Base-by-base conservation (phyloP, 164 flowering plant species). In the Piper betle region DNA sequence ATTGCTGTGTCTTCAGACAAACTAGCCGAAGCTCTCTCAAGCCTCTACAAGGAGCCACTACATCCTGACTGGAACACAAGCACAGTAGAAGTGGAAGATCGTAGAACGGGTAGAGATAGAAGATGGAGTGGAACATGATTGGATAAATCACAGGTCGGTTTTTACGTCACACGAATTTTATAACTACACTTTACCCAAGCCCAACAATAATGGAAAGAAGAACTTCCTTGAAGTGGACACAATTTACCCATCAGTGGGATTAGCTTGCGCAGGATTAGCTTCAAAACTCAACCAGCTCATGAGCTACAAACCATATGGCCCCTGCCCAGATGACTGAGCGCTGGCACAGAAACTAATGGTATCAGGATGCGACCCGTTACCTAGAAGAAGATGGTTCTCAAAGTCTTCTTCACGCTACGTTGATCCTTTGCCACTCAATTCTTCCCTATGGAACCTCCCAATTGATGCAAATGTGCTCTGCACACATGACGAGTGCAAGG, bases 281-380 rank as follows among this genome's bases (percentile, higher is more conserved):
- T 65, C 68, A 0, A 74, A 75, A 33, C n/a, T 81, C 37, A 40
- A 53, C 3, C 63, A 69, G 56, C 79, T 75, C 73, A 75, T 78
- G 79, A 55, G 60, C 0, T 79, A 79, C 25, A 57, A 75, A 1
- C 64, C 71, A 2, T 74, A 76, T 4, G 77, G 70, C 7, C 71
- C 56, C 3, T 82, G 84, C 54, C 81, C 81, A 0, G 62, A 37
- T 0, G 84, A 82, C 38, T 73, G 73, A 39, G 71, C 42, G 1
- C 62, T 81, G 19, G 76, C 75, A 0, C 81, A 80, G 52, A 64
- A 43, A 55, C 62, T 78, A 0, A 68, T 80, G 64, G 69, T 80
- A 9, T 66, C 62, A 52, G 84, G 81, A 2, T 78, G 82, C 50
- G 79, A 80, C 66, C 84, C 84, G 0, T 67, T 81, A 38, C 85